Evolutionary conservation across 2,329 filamentous ascomycete genomes (phyloP).

Genomic region (Diplodia sapinea): DNA sequence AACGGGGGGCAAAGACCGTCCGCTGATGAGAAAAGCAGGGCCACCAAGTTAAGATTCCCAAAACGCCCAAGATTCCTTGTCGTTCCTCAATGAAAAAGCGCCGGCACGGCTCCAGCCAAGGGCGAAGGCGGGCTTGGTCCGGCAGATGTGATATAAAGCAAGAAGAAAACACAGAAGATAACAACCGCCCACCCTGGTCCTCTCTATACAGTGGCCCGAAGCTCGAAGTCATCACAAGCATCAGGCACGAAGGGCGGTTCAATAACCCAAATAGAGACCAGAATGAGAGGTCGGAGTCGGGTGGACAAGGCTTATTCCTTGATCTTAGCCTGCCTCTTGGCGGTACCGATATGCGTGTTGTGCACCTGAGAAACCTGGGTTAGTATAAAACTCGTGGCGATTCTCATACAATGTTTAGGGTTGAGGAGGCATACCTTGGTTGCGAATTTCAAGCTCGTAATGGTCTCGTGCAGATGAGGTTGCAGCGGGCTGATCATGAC

Average conservation of each 20-base stretch:
- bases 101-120: background rate
- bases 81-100: background rate
- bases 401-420: background rate
- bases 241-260: conserved; percentile 4
- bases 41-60: background rate
- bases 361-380: conserved; percentile 62
- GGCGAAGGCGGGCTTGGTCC: background rate
- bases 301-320: conserved; percentile 43
- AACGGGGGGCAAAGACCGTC: background rate
- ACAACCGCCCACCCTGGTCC: background rate
- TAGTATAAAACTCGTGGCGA: conserved; percentile 2
- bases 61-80: background rate
- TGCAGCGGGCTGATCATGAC: conserved; percentile 96
- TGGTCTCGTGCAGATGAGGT: conserved; percentile 86
- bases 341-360: conserved; percentile 91
- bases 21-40: background rate
- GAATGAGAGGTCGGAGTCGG: background rate
- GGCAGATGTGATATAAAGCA: conserved; percentile 12
- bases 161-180: conserved; percentile 21
- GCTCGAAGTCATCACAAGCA: conserved; percentile 18
- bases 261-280: background rate
- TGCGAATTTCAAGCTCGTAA: conserved; percentile 94
- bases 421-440: conserved; percentile 71
- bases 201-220: conserved; percentile 23
- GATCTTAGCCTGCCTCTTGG: conserved; percentile 74